Percentiles rank a stretch among this genome's conserved stretches.
phyloP scores from a whole-genome alignment of 331 rosid species.

The Ulmus americana region DNA sequence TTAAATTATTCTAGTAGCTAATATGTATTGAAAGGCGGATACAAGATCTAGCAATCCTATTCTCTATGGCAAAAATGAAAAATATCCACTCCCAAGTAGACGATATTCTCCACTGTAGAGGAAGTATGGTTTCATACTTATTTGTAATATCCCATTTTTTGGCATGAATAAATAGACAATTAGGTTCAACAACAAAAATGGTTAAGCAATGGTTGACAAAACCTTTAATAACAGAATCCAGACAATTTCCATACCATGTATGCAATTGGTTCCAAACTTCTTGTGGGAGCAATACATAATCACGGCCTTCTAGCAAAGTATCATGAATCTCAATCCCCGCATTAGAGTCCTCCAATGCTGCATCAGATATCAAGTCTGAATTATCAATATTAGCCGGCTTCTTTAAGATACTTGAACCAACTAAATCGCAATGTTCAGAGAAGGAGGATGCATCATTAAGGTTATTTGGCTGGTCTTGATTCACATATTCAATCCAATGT shows the following conservation, averaged over 20 bases:
- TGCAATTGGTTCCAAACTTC: slow-evolving; percentile 83
- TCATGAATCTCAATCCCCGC: slow-evolving; percentile 58
- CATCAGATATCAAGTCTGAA: slow-evolving; percentile 69
- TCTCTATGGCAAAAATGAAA: too few species aligned
- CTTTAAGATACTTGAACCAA: slow-evolving; percentile 51
- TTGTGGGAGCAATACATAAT: slow-evolving; percentile 85
- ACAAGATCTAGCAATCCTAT: too few species aligned
- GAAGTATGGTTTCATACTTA: background rate
- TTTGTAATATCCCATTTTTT: background rate
- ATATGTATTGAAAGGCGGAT: too few species aligned
- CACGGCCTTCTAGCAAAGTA: slow-evolving; percentile 91
- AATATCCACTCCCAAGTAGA: too few species aligned
- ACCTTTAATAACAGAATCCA: slow-evolving; percentile 3
- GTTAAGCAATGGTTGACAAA: slow-evolving; percentile 3
- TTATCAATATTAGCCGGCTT: slow-evolving; percentile 82
- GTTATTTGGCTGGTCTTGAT: slow-evolving; percentile 74
- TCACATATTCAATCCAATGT: slow-evolving; percentile 91
- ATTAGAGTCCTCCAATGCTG: slow-evolving; percentile 52
- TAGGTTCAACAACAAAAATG: slow-evolving; percentile 10
- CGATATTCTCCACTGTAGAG: background rate
- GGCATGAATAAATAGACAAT: slow-evolving; percentile 10
- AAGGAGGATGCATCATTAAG: slow-evolving; percentile 58
- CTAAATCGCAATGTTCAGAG: slow-evolving; percentile 55
- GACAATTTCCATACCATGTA: slow-evolving; percentile 45
- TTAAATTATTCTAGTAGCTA: too few species aligned